A percentile compares a stretch with the other conserved stretches of the same genome.
phyloP scores from a whole-genome alignment of 2,329 filamentous ascomycete species.

The Arthrobotrys musiformis region DNA sequence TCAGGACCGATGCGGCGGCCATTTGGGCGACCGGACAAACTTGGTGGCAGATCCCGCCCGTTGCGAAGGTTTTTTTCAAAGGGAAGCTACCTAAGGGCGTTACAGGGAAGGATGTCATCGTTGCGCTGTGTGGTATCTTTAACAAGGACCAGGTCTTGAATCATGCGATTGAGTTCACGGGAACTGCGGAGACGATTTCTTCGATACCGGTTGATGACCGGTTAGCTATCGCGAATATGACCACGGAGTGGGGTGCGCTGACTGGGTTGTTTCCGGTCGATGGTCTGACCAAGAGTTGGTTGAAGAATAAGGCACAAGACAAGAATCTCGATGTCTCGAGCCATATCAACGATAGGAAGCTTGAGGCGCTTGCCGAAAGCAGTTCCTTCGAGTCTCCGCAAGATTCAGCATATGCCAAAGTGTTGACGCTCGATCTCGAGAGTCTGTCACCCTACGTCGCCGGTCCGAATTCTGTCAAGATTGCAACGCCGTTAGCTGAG shows the following conservation, averaged over 20 bases:
- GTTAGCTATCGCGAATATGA: slow-evolving; percentile 82
- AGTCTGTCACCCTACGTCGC: slow-evolving; percentile 85
- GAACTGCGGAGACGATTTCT: slow-evolving; percentile 78
- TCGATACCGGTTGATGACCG: slow-evolving; percentile 78
- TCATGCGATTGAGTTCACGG: slow-evolving; percentile 87
- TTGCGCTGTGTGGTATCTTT: slow-evolving; percentile 87
- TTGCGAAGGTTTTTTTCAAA: slow-evolving; percentile 81
- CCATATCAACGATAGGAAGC: slow-evolving; percentile 68
- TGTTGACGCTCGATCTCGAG: slow-evolving; percentile 81
- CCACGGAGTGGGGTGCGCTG: slow-evolving; percentile 81
- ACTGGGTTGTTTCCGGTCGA: slow-evolving; percentile 85
- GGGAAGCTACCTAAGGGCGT: slow-evolving; percentile 81
- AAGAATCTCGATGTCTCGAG: slow-evolving; percentile 65
- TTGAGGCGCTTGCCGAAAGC: slow-evolving; percentile 66
- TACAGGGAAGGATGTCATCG: slow-evolving; percentile 92
- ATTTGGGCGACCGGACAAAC: slow-evolving; percentile 86
- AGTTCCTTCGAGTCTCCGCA: slow-evolving; percentile 76
- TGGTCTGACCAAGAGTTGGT: slow-evolving; percentile 75
- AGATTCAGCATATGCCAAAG: slow-evolving; percentile 83
- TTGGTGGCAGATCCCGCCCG: slow-evolving; percentile 89
- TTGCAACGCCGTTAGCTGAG: slow-evolving; percentile 79
- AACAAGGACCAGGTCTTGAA: slow-evolving; percentile 89
- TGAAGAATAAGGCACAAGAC: slow-evolving; percentile 74
- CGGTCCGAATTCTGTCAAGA: slow-evolving; percentile 90
- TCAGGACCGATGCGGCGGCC: slow-evolving; percentile 85